phyloP scores from a whole-genome alignment of 208 protist species.

The Leishmania major region DNA sequence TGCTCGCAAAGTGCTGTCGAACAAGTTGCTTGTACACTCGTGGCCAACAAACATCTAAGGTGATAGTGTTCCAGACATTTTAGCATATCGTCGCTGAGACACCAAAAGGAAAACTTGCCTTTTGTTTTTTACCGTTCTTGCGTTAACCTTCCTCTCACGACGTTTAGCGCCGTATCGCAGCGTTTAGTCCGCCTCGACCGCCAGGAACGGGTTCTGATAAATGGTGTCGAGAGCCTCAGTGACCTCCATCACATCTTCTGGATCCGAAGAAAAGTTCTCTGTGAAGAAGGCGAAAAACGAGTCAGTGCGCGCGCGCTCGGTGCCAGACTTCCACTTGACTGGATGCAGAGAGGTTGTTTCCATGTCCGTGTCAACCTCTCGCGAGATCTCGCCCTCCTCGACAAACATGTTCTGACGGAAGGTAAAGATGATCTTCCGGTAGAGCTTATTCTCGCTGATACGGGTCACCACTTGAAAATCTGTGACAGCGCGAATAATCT shows the following conservation, averaged over 20 bases:
- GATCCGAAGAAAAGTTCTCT: conserved; percentile 19
- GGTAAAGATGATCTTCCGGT: conserved; percentile 51
- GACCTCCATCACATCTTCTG: conserved; percentile 41
- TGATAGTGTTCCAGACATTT: too few relatives aligned
- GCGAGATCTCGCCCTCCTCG: conserved; percentile 59
- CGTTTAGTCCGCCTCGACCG: conserved; percentile 30
- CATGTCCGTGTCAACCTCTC: conserved; percentile 53
- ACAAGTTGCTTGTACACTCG: not conserved
- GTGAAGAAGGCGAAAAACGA: conserved; percentile 84
- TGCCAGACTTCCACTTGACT: conserved; percentile 81
- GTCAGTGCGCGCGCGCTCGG: conserved; percentile 58
- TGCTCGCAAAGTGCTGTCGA: not conserved
- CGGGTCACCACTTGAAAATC: conserved; percentile 56
- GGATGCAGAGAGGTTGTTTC: conserved; percentile 55
- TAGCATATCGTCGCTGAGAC: not conserved
- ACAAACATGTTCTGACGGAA: conserved; percentile 77
- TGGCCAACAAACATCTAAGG: too few relatives aligned
- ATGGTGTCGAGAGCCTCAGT: conserved; percentile 69
- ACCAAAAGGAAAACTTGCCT: not conserved
- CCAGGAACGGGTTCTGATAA: conserved; percentile 81
- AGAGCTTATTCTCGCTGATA: conserved; percentile 42
- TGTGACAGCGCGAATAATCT: conserved; percentile 73
- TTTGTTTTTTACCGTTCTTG: not conserved
- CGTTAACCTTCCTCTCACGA: not conserved
- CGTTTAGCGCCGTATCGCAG: conserved; percentile 13